phyloP scores from a whole-genome alignment of 2,329 filamentous ascomycete species.

The Neurospora crassa region DNA sequence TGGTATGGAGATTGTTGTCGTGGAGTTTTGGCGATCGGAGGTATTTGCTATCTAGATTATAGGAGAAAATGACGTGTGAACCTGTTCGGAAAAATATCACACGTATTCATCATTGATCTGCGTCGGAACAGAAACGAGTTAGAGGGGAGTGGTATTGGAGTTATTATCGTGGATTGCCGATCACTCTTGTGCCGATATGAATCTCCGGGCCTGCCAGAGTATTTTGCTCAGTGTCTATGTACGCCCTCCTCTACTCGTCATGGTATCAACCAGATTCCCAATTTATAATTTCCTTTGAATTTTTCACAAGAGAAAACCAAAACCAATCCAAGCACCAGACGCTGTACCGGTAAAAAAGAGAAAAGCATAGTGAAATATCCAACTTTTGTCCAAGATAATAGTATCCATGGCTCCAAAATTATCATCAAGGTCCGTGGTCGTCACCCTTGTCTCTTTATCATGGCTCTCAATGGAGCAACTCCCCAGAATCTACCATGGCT shows the following conservation, averaged over 20 bases:
- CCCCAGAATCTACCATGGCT: conserved; percentile 30
- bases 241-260: not conserved
- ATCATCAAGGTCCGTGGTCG: not conserved
- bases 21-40: not conserved
- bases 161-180: too few species aligned
- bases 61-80: not conserved
- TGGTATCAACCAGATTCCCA: not conserved
- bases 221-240: not conserved
- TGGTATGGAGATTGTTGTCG: not conserved
- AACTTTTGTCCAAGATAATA: not conserved
- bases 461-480: conserved; percentile 26
- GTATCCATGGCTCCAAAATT: not conserved
- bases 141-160: too few species aligned
- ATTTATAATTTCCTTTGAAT: not conserved
- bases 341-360: not conserved
- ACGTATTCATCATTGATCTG: too few species aligned
- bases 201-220: not conserved
- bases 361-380: not conserved
- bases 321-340: not conserved
- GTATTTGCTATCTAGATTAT: not conserved
- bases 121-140: too few species aligned
- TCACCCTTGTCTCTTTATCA: not conserved
- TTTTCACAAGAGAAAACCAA: not conserved
- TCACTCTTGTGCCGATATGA: not conserved
- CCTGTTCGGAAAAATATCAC: not conserved